Evolutionary conservation across 2,329 filamentous ascomycete species (phyloP), one percentile per base, ranked within the genome.

Genomic region (Pyricularia grisea): DNA sequence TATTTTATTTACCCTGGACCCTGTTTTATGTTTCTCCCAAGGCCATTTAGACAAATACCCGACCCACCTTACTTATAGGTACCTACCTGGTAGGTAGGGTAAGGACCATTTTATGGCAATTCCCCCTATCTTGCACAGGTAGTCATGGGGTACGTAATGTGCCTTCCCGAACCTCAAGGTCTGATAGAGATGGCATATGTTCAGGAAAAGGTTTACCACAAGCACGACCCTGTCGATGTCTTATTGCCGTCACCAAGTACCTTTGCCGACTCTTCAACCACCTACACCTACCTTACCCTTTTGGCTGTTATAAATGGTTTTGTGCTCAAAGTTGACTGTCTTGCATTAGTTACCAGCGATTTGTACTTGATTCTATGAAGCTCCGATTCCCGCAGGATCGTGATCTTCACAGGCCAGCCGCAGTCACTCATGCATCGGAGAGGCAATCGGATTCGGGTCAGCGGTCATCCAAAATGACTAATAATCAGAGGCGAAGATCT

Each of bases 401-500:
- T 55, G 42, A 20, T n/a, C 42, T n/a, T 55, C 17, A 9, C 11
- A 55, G 42, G 42, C 42, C 42, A 61, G 17, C 25, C 9, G n/a
- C 4, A 28, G 25, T 14, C 23, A n/a, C 58, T 61, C 23, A 61
- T 61, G 25, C 58, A 12, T 61, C 23, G 10, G 9, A 61, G 58
- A 12, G 11, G 4, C n/a, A 25, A 61, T 6, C 23, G 58, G 2
- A 11, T 25, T 12, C 27, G 31, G 27, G 31, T 6, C 25, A 69
- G 68, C 14, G 33, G 64, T 69, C 33, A 9, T 28, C 58, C 10
- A 17, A 58, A 36, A 67, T 28, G 36, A 27, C 30, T 25, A 36
- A 60, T 14, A 63, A 27, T 36, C 65, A 50, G 42, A 70, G 68
- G 27, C 67, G 68, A n/a, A 63, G 28, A 3, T 66, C 68, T 12